Evolutionary conservation across 2,329 filamentous ascomycete genomes (phyloP), one percentile per base, ranked within the genome.

Genomic region (Phaeophleospora eucalypticola): DNA sequence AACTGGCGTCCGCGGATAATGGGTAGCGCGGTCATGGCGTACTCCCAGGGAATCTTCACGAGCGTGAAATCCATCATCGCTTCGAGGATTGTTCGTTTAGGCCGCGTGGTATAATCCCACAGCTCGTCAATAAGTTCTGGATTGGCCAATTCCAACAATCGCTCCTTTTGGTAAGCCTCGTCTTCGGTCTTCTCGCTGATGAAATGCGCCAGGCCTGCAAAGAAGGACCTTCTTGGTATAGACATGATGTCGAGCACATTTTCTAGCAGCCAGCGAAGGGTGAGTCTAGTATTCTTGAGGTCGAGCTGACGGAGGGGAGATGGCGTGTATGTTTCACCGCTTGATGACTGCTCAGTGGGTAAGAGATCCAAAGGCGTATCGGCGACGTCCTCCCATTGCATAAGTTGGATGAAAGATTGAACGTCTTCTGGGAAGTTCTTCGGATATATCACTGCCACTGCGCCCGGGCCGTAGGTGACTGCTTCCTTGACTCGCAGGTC

Each of bases 71-170:
- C 93, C 46, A 91, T 83, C 20, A 98, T 77, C 3, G 95, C 85
- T 68, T 98, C 93, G 4, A 98, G 73, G 47, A 97, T 95, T 48
- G 87, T 94, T 27, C 93, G 84, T 27, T 89, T 84, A 0, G 91
- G 87, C 7, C 93, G 83, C 0, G 90, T 90, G 1, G 93, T 93
- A 64, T 98, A 98, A 69, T 98, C 91, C 71, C 88, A 97, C 46
- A 95, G 84, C 58, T 98, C 93, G 58, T 97, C 89, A 4, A 91
- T 81, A 58, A 84, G 87, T 37, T 86, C 79, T 0, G 88, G 82
- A 58, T 86, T 80, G 1, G 83, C 83, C 59, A 98, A 93, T 63
- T 98, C 93, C 7, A 85, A 68, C 0, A 98, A 78, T 2, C 91
- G 82, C 51, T 93, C 86, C 58, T 81, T 82, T 60, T 98, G 91